These are phyloP conservation scores for Kazachstania martiniae DNA, from an alignment of 805 yeast genomes.

Conservation along the genomic window DNA sequence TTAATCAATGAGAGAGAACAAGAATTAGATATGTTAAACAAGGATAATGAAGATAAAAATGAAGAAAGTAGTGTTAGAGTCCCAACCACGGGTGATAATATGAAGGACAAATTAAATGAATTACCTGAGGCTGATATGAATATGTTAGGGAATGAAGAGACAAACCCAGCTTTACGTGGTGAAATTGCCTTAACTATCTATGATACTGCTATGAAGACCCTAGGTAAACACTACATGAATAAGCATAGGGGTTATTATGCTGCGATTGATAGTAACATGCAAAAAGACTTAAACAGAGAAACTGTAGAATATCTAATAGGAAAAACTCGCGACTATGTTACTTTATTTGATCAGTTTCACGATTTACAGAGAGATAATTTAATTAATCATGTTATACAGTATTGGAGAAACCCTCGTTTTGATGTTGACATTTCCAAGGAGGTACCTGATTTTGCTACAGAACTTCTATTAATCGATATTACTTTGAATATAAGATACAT, in stretches of 20 bases:
- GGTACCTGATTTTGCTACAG: conserved; percentile 29
- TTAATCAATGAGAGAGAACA: conserved; percentile 67
- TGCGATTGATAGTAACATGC: conserved; percentile 26
- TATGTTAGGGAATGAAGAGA: conserved; percentile 76
- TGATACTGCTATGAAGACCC: conserved; percentile 49
- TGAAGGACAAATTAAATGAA: conserved; percentile 53
- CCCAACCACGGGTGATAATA: conserved; percentile 42
- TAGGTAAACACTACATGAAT: conserved; percentile 25
- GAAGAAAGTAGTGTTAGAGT: conserved; percentile 31
- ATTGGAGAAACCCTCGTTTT: conserved; percentile 35
- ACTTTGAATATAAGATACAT: conserved; percentile 56
- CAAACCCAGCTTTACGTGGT: conserved; percentile 69
- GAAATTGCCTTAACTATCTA: conserved; percentile 61
- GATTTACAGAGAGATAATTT: conserved; percentile 61
- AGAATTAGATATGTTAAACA: conserved; percentile 34
- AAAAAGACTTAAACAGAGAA: conserved; percentile 18
- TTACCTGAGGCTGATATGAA: conserved; percentile 83
- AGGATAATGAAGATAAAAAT: conserved; percentile 23
- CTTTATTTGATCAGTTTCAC: conserved; percentile 56
- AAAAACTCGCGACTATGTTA: conserved; percentile 37
- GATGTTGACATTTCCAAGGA: conserved; percentile 20
- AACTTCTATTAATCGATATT: conserved; percentile 40
- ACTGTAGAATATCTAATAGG: conserved; percentile 28
- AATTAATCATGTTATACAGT: conserved; percentile 50
- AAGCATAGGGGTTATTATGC: conserved; percentile 27